phyloP scores from a whole-genome alignment of 2,329 filamentous ascomycete genomes.

The Pseudomassariella vexata region DNA sequence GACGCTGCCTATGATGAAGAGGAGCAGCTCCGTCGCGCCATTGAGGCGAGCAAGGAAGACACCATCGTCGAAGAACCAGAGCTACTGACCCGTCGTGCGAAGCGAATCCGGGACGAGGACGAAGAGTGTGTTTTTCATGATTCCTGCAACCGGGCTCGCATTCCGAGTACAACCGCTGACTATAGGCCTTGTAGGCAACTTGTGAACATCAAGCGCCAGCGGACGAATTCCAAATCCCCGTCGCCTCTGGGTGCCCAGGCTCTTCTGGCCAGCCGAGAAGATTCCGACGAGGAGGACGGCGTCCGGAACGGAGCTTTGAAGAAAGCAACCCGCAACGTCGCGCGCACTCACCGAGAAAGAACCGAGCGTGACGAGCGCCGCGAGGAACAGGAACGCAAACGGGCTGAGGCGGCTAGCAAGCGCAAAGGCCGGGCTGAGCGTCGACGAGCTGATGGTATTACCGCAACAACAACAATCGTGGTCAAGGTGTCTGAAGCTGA shows the following conservation, averaged over 20 bases:
- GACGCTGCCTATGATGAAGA: slow-evolving; percentile 95
- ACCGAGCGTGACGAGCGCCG: slow-evolving; percentile 66
- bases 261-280: slow-evolving; percentile 44
- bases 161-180: slow-evolving; percentile 11
- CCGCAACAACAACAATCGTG: slow-evolving; percentile 10
- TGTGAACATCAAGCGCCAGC: slow-evolving; percentile 73
- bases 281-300: slow-evolving; percentile 71
- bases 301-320: slow-evolving; percentile 47
- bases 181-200: slow-evolving; percentile 50
- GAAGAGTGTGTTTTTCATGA: slow-evolving; percentile 74
- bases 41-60: slow-evolving; percentile 92
- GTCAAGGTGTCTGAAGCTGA: slow-evolving; percentile 28
- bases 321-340: slow-evolving; percentile 49
- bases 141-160: no score
- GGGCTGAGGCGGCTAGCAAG: slow-evolving; percentile 70
- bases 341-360: slow-evolving; percentile 57
- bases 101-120: slow-evolving; percentile 83
- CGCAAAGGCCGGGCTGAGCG: slow-evolving; percentile 78
- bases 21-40: slow-evolving; percentile 78
- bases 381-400: slow-evolving; percentile 69
- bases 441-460: slow-evolving; percentile 71
- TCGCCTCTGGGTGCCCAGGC: slow-evolving; percentile 50
- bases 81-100: slow-evolving; percentile 58
- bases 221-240: slow-evolving; percentile 71
- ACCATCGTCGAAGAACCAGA: slow-evolving; percentile 48